Evolutionary conservation across 2,329 filamentous ascomycete genomes (phyloP), one percentile per base, ranked within the genome.

Genomic region (Ophiostoma ulmi): DNA sequence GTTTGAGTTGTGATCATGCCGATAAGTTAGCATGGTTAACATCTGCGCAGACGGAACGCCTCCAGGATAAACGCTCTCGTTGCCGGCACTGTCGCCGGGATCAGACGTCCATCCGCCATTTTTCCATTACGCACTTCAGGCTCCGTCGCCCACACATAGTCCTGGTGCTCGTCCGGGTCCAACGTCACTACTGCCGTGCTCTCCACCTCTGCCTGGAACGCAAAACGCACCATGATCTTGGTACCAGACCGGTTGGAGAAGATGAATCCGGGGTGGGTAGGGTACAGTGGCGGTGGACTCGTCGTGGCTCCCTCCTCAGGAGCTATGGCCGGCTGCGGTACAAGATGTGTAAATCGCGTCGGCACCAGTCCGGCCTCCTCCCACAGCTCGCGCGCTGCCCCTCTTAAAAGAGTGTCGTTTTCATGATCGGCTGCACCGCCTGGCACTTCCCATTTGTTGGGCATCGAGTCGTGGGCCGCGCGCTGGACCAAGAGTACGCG

Each of bases 361-460:
- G 77, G 75, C 20, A 74, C 39, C 6, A 83, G 73, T 1, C 81
- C 79, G 17, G 79, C 74, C 75, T 83, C 82, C 75, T 83, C 82
- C 77, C 76, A 79, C 5, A 83, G 73, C 73, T 83, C 82, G 36
- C 82, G 77, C 6, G 78, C 79, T 0, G 78, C 75, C 2, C 75
- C 78, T 69, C 79, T 74, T 20, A 83, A 75, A 10, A 83, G 75
- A 2, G 74, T 80, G 36, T 39, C 70, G 68, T 81, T 80, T 1
- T 78, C 76, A 1, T 72, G 39, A 69, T 83, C 80, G 65, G 77
- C 78, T 0, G 75, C 80, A 22, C 81, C 82, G 65, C 82, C 82
- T 1, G 81, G 80, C 13, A 79, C 72, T 72, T 83, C 82, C 81
- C 82, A 83, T 14, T 70, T 74, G 65, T 78, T 73, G 0, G 81